These are phyloP conservation scores for Solanum aculeatissimum DNA, from an alignment of 305 asterid species.

Conservation along the genomic window DNA sequence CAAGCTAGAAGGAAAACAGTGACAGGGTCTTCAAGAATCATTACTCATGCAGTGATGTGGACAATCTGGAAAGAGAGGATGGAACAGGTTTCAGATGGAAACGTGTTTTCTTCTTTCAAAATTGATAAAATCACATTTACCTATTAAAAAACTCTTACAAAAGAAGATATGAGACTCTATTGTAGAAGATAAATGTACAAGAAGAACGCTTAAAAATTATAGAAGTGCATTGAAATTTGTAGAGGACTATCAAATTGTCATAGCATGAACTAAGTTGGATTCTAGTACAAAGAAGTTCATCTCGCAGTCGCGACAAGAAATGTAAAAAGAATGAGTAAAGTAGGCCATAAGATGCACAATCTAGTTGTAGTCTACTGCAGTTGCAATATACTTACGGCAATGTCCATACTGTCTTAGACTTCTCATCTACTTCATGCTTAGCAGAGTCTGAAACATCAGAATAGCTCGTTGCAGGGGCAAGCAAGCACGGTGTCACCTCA, in stretches of 20 bases:
- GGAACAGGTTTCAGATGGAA: background rate
- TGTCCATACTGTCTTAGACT: conserved; percentile 65
- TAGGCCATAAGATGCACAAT: background rate
- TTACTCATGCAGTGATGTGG: background rate
- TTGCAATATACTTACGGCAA: conserved; percentile 56
- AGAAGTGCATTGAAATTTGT: background rate
- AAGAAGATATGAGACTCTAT: background rate
- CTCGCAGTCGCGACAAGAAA: background rate
- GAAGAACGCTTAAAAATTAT: background rate
- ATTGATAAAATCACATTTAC: background rate
- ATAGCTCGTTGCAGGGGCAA: conserved; percentile 42
- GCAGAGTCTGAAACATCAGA: conserved; percentile 20
- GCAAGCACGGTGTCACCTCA: conserved; percentile 76
- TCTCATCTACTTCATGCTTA: conserved; percentile 15
- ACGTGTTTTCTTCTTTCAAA: background rate
- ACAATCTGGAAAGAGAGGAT: background rate
- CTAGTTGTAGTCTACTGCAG: background rate
- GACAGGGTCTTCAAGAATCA: background rate
- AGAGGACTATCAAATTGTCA: background rate
- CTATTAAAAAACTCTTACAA: background rate
- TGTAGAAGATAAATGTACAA: background rate
- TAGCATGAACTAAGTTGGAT: background rate
- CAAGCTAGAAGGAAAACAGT: background rate
- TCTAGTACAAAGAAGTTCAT: background rate
- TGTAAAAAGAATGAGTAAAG: background rate